Percentiles rank a stretch among this genome's conserved stretches.
phyloP scores from a whole-genome alignment of 2,329 filamentous ascomycete genomes.

The Mycogone perniciosa region DNA sequence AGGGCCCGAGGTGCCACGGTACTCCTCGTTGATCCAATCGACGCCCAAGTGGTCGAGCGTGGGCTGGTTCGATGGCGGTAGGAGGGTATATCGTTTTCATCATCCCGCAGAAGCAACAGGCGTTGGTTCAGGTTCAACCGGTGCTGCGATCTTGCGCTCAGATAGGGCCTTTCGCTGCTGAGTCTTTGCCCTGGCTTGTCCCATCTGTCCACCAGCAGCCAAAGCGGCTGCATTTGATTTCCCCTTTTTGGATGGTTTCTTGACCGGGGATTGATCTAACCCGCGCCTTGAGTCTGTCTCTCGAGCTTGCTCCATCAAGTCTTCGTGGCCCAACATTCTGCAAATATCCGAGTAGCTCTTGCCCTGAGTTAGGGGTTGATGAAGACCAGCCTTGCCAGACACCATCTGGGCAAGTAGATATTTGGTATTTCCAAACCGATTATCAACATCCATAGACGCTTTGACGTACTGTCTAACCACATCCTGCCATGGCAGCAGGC shows the following conservation, averaged over 20 bases:
- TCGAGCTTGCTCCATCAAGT: slow-evolving; percentile 57
- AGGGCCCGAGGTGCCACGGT: background rate
- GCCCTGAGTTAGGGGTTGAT: slow-evolving; percentile 53
- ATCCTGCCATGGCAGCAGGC: slow-evolving; percentile 66
- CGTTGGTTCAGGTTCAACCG: slow-evolving; percentile 17
- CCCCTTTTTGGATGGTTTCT: slow-evolving; percentile 23
- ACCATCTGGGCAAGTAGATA: slow-evolving; percentile 81
- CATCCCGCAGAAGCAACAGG: slow-evolving; percentile 18
- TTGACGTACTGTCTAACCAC: slow-evolving; percentile 71
- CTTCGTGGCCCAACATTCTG: slow-evolving; percentile 55
- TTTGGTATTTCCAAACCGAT: slow-evolving; percentile 89
- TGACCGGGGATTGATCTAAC: slow-evolving; percentile 43
- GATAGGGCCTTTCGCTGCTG: slow-evolving; percentile 32
- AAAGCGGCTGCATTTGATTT: slow-evolving; percentile 35
- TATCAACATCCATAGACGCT: slow-evolving; percentile 68
- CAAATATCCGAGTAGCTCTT: slow-evolving; percentile 69
- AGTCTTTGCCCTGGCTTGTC: slow-evolving; percentile 30
- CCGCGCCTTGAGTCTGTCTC: slow-evolving; percentile 59
- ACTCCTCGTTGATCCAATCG: slow-evolving; percentile 2
- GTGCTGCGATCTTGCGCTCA: slow-evolving; percentile 23
- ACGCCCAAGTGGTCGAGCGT: slow-evolving; percentile 4
- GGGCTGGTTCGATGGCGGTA: too few relatives aligned
- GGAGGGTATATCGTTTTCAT: background rate
- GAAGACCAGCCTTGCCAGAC: slow-evolving; percentile 65
- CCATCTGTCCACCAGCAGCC: slow-evolving; percentile 43